Percentiles rank a stretch among this genome's conserved stretches.
Evolutionary conservation across 2,329 filamentous ascomycete genomes (phyloP).

Genomic region (Xylariomycetidae sp.): DNA sequence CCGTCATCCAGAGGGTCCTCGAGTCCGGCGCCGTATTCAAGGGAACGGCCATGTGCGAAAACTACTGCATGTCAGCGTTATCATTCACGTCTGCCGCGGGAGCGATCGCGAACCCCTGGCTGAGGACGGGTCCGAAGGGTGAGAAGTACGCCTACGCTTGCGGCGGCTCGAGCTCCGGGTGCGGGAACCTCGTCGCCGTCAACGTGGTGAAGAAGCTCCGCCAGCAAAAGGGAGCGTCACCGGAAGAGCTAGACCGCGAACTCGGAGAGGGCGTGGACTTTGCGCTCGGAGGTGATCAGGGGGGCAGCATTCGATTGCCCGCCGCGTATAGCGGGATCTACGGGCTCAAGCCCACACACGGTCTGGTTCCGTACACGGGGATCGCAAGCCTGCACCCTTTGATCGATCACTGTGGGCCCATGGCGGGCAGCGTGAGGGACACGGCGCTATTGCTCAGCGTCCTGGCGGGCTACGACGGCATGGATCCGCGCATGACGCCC

Average conservation of each 20-base stretch:
- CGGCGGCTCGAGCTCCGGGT: slow-evolving; percentile 33
- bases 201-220: slow-evolving; percentile 12
- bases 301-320: slow-evolving; percentile 33
- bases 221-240: slow-evolving; percentile 8
- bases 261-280: slow-evolving; percentile 18
- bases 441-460: slow-evolving; percentile 37
- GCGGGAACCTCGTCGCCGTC: slow-evolving; percentile 26
- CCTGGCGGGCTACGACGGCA: slow-evolving; percentile 43
- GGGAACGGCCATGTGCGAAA: slow-evolving; percentile 33
- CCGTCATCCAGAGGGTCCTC: slow-evolving; percentile 29
- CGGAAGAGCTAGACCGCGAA: slow-evolving; percentile 4
- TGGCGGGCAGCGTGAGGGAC: slow-evolving; percentile 36
- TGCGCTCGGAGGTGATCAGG: slow-evolving; percentile 35
- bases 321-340: slow-evolving; percentile 36
- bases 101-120: slow-evolving; percentile 31
- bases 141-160: slow-evolving; percentile 26
- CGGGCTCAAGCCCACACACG: slow-evolving; percentile 45
- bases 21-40: slow-evolving; percentile 28
- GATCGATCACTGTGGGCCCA: slow-evolving; percentile 45
- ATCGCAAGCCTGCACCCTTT: slow-evolving; percentile 43
- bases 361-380: slow-evolving; percentile 47
- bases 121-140: no score
- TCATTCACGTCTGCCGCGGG: slow-evolving; percentile 32
- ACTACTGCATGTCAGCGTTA: slow-evolving; percentile 31
- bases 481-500: slow-evolving; percentile 39